phyloP scores from a whole-genome alignment of 1,284 basidiomycete genomes.

The Cryptococcus maquisensis region DNA sequence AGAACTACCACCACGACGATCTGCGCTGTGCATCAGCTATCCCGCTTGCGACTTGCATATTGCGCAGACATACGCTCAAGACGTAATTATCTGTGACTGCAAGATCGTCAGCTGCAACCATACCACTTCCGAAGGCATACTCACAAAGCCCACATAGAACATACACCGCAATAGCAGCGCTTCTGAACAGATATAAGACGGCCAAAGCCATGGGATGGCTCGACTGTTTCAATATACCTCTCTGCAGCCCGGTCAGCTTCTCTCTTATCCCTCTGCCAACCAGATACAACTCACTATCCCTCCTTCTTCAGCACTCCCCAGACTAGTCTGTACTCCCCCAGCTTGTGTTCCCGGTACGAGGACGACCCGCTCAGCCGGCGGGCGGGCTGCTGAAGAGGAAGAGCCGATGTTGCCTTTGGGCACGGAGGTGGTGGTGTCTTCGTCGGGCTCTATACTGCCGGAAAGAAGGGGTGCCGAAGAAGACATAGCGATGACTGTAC shows the following conservation, averaged over 20 bases:
- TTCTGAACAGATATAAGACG: slow-evolving; percentile 79
- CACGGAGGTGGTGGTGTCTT: slow-evolving; percentile 25
- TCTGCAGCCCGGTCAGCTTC: slow-evolving; percentile 18
- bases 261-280: background rate
- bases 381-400: slow-evolving; percentile 3
- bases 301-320: slow-evolving; percentile 35
- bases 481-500: slow-evolving; percentile 18
- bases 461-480: slow-evolving; percentile 41
- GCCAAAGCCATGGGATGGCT: slow-evolving; percentile 78
- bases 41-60: background rate
- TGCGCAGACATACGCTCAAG: slow-evolving; percentile 62
- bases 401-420: slow-evolving; percentile 43
- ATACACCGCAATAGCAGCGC: slow-evolving; percentile 78
- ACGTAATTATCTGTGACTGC: slow-evolving; percentile 78
- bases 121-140: slow-evolving; percentile 5
- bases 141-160: slow-evolving; percentile 67
- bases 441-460: slow-evolving; percentile 50
- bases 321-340: background rate
- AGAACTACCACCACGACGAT: slow-evolving; percentile 86
- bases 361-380: slow-evolving; percentile 25
- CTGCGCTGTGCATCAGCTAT: slow-evolving; percentile 49
- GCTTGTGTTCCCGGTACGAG: slow-evolving; percentile 42
- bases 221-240: slow-evolving; percentile 56
- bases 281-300: slow-evolving; percentile 40
- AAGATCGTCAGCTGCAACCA: background rate